Evolutionary conservation across 441 rosid species (phyloP).

Genomic region (Codiaeum variegatum): DNA sequence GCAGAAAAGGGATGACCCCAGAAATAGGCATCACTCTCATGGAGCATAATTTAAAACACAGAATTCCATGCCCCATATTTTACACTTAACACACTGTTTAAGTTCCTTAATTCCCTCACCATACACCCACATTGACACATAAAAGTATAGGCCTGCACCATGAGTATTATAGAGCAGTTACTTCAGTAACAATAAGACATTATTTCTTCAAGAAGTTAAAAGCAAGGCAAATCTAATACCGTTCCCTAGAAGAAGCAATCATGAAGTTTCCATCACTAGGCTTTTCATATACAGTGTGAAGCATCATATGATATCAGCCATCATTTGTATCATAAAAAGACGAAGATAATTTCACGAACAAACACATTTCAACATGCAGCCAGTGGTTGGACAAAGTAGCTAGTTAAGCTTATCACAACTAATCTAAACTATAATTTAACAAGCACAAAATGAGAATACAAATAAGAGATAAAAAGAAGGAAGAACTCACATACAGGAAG

Average conservation of each 20-base stretch:
- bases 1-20: too few species aligned
- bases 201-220: neutral
- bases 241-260: neutral
- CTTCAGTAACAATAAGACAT: neutral
- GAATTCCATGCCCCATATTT: too few species aligned
- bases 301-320: neutral
- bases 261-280: neutral
- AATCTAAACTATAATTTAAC: neutral
- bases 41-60: too few species aligned
- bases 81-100: neutral
- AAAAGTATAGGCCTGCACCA: neutral
- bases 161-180: neutral
- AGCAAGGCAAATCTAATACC: neutral
- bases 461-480: neutral
- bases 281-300: neutral
- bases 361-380: neutral
- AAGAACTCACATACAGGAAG: constrained; percentile 52
- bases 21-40: too few species aligned
- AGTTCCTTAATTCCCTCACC: neutral
- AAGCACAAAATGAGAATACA: neutral
- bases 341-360: neutral
- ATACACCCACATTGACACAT: neutral
- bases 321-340: neutral
- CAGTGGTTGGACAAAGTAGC: neutral
- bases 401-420: neutral